phyloP scores from a whole-genome alignment of 805 yeast species.

The Brettanomyces sp. region DNA sequence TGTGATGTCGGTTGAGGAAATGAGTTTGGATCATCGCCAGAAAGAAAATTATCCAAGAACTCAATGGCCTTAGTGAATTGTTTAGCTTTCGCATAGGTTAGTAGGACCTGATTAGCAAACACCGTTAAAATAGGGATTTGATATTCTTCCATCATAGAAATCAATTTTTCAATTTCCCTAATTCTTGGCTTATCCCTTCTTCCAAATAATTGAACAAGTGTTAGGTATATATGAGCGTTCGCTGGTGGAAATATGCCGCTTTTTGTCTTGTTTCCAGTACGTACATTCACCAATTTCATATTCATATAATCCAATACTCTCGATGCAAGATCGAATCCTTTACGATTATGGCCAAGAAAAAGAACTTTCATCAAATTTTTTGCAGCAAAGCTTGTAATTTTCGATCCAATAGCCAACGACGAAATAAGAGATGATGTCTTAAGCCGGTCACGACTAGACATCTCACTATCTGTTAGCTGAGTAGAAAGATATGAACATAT shows the following conservation, averaged over 20 bases:
- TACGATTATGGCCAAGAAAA: conserved; percentile 13
- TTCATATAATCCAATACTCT: conserved; percentile 24
- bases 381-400: conserved; percentile 18
- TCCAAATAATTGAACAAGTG: conserved; percentile 28
- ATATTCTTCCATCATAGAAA: conserved; percentile 22
- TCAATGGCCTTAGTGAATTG: conserved; percentile 23
- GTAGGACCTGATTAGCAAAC: conserved; percentile 29
- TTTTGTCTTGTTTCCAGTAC: conserved; percentile 3
- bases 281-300: conserved; percentile 6
- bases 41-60: conserved; percentile 23
- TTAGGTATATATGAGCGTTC: conserved; percentile 32
- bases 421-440: conserved; percentile 8
- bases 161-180: conserved; percentile 20
- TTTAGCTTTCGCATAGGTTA: conserved; percentile 21
- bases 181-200: conserved; percentile 19
- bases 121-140: conserved; percentile 25
- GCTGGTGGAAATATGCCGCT: conserved; percentile 26
- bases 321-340: conserved; percentile 20
- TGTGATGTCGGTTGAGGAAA: conserved; percentile 10
- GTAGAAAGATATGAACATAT: conserved; percentile 5
- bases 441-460: conserved; percentile 5
- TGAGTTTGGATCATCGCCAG: neutral
- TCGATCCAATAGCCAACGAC: conserved; percentile 11
- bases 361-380: conserved; percentile 15
- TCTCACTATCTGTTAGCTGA: neutral